Evolutionary conservation across 1,284 basidiomycete genomes (phyloP), one percentile per base, ranked within the genome.

Genomic region (Apiotrichum veenhuisii): DNA sequence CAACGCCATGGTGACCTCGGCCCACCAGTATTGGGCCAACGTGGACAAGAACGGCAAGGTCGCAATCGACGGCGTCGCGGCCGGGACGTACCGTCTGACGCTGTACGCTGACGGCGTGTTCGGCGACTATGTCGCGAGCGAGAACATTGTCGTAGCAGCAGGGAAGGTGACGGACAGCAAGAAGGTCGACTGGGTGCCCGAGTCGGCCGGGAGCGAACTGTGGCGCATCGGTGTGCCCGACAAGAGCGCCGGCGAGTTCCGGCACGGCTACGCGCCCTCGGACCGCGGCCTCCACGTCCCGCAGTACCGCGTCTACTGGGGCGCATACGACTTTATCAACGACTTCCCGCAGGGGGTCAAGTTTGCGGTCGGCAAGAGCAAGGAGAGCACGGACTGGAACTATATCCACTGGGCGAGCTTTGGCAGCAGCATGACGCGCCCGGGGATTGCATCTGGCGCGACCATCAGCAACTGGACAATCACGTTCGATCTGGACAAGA

Each of bases 41-140:
- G 53, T 72, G 5, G 50, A 52, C 22, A 27, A 44, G 15, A 54
- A 63, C 47, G 69, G 72, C 22, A 56, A 23, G 4, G 63, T 68
- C 18, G 18, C 42, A 2, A 66, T 74, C 23, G 54, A 60, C 20
- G 59, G 69, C 9, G 62, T 74, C 54, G 66, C 66, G 44, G 69
- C 68, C 5, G 72, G 72, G 7, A 59, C 46, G 12, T 74, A 74
- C 40, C 56, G 72, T 18, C 51, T 73, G 27, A 73, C 71, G 0
- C 47, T 68, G 36, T 72, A 73, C 50, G 71, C 70, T 22, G 67
- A 68, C n/a, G 65, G 64, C 47, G 46, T 71, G 10, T 74, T 74
- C 56, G 72, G 72, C 4, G 53, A 69, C 23, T 70, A 55, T 52
- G 60, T 65, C 15, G 58, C 67, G 25, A 25, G 22, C 41, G 70